Percentiles rank a stretch among this genome's conserved stretches.
phyloP scores from a whole-genome alignment of 768 basidiomycete genomes.

The Agaricus blazei region DNA sequence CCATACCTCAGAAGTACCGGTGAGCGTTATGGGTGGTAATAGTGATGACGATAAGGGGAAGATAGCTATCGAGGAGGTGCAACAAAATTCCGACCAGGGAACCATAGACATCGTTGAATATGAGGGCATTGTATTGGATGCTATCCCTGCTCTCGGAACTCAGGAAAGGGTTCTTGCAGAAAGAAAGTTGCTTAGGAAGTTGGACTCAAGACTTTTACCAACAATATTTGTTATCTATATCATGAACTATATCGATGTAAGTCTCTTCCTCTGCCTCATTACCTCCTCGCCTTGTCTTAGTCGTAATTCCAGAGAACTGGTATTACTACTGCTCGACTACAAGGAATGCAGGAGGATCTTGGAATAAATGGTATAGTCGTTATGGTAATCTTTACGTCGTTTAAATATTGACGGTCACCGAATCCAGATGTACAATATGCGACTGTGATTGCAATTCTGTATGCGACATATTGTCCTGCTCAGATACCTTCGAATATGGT shows the following conservation, averaged over 20 bases:
- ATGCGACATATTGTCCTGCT: conserved; percentile 49
- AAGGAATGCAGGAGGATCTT: conserved; percentile 41
- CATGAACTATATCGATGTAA: conserved; percentile 62
- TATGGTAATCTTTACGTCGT: not conserved
- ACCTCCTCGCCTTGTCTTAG: not conserved
- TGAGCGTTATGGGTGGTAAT: not conserved
- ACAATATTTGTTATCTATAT: conserved; percentile 51
- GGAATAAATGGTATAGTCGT: conserved; percentile 28
- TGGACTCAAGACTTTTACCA: conserved; percentile 49
- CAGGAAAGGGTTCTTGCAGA: conserved; percentile 26
- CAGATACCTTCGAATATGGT: conserved; percentile 65
- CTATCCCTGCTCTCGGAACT: conserved; percentile 2
- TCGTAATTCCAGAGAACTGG: conserved; percentile 30
- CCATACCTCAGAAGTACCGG: not conserved
- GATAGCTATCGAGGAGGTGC: not conserved
- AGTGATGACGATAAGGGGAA: not conserved
- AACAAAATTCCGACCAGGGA: not conserved
- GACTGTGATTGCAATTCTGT: conserved; percentile 11
- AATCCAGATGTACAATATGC: conserved; percentile 15
- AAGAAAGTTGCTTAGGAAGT: conserved; percentile 40
- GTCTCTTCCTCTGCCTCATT: conserved; percentile 2
- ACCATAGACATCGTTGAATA: not conserved
- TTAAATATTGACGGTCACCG: not conserved
- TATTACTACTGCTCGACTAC: conserved; percentile 38
- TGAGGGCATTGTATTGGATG: not conserved